phyloP scores from a whole-genome alignment of 495 filamentous ascomycete genomes.

The Mycothermus thermophilus region DNA sequence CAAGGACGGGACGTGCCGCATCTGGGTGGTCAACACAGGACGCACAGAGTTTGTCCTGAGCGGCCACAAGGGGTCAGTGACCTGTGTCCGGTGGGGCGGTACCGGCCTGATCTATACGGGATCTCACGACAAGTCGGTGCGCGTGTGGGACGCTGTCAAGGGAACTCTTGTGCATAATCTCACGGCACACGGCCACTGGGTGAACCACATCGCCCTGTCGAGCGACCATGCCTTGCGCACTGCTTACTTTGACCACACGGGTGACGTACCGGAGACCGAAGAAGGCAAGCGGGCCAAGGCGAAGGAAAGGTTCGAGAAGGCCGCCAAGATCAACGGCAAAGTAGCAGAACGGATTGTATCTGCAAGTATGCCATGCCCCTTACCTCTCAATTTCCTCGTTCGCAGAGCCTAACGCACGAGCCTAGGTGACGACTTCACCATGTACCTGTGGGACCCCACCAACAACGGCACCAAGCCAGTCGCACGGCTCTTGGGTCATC shows the following conservation, averaged over 20 bases:
- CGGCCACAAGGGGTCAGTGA: constrained; percentile 78
- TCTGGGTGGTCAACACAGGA: constrained; percentile 74
- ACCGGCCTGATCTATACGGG: constrained; percentile 51
- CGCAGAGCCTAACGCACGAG: constrained; percentile 1
- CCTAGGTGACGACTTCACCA: constrained; percentile 82
- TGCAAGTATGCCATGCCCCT: constrained; percentile 38
- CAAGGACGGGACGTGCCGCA: constrained; percentile 77
- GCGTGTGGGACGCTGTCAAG: constrained; percentile 72
- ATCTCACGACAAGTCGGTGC: constrained; percentile 84
- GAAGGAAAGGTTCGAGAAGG: constrained; percentile 72
- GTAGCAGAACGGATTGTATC: constrained; percentile 78
- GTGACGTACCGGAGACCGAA: constrained; percentile 46
- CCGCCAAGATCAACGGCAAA: constrained; percentile 64
- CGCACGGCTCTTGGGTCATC: constrained; percentile 78
- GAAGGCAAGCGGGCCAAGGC: constrained; percentile 65
- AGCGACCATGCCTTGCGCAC: constrained; percentile 86
- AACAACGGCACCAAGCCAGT: constrained; percentile 64
- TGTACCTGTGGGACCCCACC: constrained; percentile 88
- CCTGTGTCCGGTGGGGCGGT: constrained; percentile 91
- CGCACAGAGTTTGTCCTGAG: constrained; percentile 68
- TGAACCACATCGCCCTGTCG: constrained; percentile 91
- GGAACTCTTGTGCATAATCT: constrained; percentile 70
- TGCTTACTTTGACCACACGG: constrained; percentile 73
- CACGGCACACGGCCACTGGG: constrained; percentile 77
- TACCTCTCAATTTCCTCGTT: neutral